A percentile compares a stretch with the other conserved stretches of the same genome.
These are phyloP conservation scores for Quercus suber DNA, from an alignment of 306 rosid species.

Conservation along the genomic window DNA sequence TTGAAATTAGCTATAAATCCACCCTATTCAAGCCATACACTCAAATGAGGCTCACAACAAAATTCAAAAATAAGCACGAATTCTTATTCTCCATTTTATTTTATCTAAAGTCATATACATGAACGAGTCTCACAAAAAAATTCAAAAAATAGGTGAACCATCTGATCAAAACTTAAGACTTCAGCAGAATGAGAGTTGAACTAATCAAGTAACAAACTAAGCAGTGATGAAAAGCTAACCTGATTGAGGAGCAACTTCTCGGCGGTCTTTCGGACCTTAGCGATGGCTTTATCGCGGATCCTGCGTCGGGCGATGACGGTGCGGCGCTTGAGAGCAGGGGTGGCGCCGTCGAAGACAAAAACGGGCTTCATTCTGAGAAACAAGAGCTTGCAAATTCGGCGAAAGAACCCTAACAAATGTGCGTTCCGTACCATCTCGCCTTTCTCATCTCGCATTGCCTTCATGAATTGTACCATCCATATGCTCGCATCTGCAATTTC, in stretches of 20 bases:
- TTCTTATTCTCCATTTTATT: too few relatives aligned
- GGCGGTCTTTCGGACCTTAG: slow-evolving; percentile 92
- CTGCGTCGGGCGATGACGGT: slow-evolving; percentile 87
- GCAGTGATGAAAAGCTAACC: slow-evolving; percentile 28
- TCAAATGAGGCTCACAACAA: too few relatives aligned
- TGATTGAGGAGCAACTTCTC: slow-evolving; percentile 96
- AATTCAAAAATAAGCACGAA: too few relatives aligned
- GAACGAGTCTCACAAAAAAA: not conserved
- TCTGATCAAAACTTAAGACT: too few relatives aligned
- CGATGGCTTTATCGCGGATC: slow-evolving; percentile 79
- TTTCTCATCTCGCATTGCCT: slow-evolving; percentile 94
- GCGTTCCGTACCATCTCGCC: slow-evolving; percentile 94
- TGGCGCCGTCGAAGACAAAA: slow-evolving; percentile 87
- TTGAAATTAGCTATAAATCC: too few relatives aligned
- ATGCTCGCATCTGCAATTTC: slow-evolving; percentile 76
- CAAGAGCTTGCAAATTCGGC: slow-evolving; percentile 88
- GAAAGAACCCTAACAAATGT: slow-evolving; percentile 89
- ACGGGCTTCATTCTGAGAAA: slow-evolving; percentile 84
- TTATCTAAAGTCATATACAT: too few relatives aligned
- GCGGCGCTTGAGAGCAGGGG: slow-evolving; percentile 88
- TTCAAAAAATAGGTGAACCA: not conserved
- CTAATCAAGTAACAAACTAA: too few relatives aligned
- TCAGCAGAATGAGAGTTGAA: too few relatives aligned
- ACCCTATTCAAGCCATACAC: too few relatives aligned
- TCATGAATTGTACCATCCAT: slow-evolving; percentile 96